Conservation (phyloP, 2,329 filamentous ascomycete genomes). For the Botrytis sinoallii region DNA sequence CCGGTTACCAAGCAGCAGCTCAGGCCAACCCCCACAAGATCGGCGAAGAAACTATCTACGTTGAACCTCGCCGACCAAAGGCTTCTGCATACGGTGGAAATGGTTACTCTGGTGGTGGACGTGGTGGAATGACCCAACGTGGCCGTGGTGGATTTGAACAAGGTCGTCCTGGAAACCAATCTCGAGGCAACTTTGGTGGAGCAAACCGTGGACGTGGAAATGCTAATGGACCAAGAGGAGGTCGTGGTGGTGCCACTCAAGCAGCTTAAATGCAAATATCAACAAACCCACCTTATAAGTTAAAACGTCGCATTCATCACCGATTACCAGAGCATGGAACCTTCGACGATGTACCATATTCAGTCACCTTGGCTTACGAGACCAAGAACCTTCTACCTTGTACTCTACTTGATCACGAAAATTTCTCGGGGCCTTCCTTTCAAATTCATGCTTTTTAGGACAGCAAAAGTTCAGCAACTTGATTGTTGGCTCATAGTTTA, state of each 20-base stretch:
- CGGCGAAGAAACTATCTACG: constrained; percentile 75
- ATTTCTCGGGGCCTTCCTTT: constrained; percentile 5
- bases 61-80: constrained; percentile 86
- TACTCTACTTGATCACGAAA: constrained; percentile 19
- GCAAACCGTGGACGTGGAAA: constrained; percentile 61
- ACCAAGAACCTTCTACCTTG: constrained; percentile 14
- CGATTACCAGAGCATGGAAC: neutral
- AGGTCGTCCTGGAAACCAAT: constrained; percentile 45
- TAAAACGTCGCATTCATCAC: constrained; percentile 17
- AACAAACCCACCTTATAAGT: neutral
- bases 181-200: constrained; percentile 40
- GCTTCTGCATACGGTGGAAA: constrained; percentile 66
- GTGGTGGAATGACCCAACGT: constrained; percentile 59
- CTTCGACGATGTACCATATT: constrained; percentile 20
- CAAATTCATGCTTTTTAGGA: constrained; percentile 14
- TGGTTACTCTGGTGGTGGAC: constrained; percentile 59
- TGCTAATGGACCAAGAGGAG: constrained; percentile 59
- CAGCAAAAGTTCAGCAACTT: constrained; percentile 19
- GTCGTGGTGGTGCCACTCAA: constrained; percentile 51
- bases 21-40: constrained; percentile 83
- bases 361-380: constrained; percentile 17
- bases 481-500: constrained; percentile 15
- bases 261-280: constrained; percentile 18
- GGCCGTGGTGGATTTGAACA: constrained; percentile 65
- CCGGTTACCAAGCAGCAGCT: constrained; percentile 80